Conservation (phyloP, 2,329 filamentous ascomycete species). For the Colletotrichum agaves region DNA sequence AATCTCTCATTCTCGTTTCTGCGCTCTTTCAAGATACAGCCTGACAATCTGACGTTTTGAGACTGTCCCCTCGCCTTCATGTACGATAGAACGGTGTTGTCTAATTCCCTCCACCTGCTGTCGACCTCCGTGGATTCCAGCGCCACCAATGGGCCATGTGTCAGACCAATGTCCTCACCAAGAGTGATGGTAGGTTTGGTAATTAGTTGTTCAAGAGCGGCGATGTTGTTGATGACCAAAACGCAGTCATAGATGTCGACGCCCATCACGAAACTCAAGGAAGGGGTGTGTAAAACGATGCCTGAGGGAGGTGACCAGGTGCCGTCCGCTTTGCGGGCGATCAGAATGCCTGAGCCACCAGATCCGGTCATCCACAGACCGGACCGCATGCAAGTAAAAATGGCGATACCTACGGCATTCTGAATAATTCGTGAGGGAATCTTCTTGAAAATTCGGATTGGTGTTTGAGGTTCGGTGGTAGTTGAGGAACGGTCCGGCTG, state of each 20-base stretch:
- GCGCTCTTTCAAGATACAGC: constrained; percentile 67
- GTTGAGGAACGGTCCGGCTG: constrained; percentile 43
- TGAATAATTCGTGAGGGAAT: constrained; percentile 88
- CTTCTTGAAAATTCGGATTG: constrained; percentile 73
- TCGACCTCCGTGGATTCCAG: constrained; percentile 64
- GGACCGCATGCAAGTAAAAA: constrained; percentile 96
- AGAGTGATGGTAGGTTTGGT: constrained; percentile 82
- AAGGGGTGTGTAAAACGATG: constrained; percentile 89
- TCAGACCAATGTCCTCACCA: constrained; percentile 81
- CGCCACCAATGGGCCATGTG: constrained; percentile 77
- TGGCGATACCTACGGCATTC: constrained; percentile 88
- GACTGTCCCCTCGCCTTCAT: constrained; percentile 67
- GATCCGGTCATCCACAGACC: constrained; percentile 93
- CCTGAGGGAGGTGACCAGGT: constrained; percentile 93
- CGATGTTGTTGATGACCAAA: constrained; percentile 87
- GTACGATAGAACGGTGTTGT: constrained; percentile 67
- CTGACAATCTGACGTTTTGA: constrained; percentile 65
- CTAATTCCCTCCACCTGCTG: constrained; percentile 62
- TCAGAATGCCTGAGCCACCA: constrained; percentile 87
- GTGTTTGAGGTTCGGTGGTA: constrained; percentile 55
- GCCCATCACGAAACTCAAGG: constrained; percentile 88
- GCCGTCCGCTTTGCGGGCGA: constrained; percentile 85
- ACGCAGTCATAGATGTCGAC: constrained; percentile 98
- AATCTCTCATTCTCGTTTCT: constrained; percentile 70
- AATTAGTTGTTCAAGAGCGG: constrained; percentile 81